Evolutionary conservation across 2,329 filamentous ascomycete genomes (phyloP).

Genomic region (Clonostachys solani): DNA sequence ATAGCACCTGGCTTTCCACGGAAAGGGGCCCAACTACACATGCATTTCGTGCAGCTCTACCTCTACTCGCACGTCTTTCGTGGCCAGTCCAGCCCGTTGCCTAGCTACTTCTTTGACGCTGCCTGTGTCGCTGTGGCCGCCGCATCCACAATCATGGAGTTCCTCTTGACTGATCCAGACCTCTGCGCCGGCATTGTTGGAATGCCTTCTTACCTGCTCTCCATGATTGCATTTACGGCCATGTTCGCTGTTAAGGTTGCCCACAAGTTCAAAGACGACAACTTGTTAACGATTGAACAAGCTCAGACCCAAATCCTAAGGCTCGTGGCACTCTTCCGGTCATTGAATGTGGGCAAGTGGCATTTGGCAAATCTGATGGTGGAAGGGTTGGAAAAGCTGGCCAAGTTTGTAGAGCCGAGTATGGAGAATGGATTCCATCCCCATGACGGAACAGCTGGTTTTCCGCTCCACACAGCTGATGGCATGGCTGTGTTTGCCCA

Average conservation of each 20-base stretch:
- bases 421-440: neutral
- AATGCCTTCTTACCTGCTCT: constrained; percentile 45
- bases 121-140: constrained; percentile 25
- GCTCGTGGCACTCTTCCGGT: constrained; percentile 32
- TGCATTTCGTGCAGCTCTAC: constrained; percentile 35
- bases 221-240: constrained; percentile 48
- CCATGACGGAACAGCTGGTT: neutral
- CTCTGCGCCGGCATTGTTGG: constrained; percentile 32
- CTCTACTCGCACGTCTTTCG: constrained; percentile 36
- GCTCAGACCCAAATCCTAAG: neutral
- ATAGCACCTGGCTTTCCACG: constrained; percentile 31
- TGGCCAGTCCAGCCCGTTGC: constrained; percentile 25
- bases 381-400: constrained; percentile 36
- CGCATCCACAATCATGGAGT: constrained; percentile 36
- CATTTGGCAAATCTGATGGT: constrained; percentile 42
- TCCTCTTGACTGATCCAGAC: constrained; percentile 35
- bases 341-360: constrained; percentile 33
- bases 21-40: constrained; percentile 33
- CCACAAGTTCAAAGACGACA: constrained; percentile 30
- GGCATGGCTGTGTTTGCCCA: neutral
- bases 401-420: constrained; percentile 6
- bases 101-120: constrained; percentile 24
- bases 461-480: neutral
- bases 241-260: constrained; percentile 46
- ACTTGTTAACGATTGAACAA: constrained; percentile 5